phyloP scores from a whole-genome alignment of 2,329 filamentous ascomycete species.

The Grosmannia clavigera region DNA sequence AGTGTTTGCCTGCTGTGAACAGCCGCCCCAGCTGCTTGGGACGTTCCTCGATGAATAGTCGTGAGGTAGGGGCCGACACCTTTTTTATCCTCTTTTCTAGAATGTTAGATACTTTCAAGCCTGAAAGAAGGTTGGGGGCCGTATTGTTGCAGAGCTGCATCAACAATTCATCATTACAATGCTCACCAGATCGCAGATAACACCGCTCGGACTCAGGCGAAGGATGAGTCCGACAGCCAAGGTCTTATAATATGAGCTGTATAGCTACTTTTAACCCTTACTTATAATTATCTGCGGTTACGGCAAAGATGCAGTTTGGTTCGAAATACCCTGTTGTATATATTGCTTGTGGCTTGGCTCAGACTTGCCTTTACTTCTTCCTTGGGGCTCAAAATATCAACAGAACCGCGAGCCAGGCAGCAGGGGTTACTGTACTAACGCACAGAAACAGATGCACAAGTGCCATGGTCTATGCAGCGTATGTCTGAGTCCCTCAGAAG shows the following conservation, averaged over 20 bases:
- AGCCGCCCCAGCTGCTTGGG: conserved; percentile 27
- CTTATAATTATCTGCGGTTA: no score
- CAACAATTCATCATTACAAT: no score
- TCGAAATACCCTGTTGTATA: background rate
- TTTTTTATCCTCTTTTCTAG: no score
- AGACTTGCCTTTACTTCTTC: conserved; percentile 27
- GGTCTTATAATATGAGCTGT: no score
- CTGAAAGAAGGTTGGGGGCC: no score
- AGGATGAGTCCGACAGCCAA: no score
- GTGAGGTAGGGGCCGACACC: background rate
- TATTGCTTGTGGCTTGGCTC: conserved; percentile 14
- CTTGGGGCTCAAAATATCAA: conserved; percentile 15
- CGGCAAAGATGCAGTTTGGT: no score
- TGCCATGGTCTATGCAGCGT: conserved; percentile 7
- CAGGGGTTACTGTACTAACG: conserved; percentile 31
- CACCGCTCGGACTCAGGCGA: no score
- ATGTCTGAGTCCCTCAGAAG: conserved; percentile 45
- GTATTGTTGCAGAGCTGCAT: no score
- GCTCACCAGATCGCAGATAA: no score
- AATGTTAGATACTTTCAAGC: no score
- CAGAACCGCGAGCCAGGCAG: conserved; percentile 13
- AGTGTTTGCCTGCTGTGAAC: conserved; percentile 37
- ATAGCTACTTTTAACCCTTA: no score
- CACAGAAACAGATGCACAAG: conserved; percentile 34
- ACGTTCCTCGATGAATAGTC: background rate